Conservation (phyloP, 306 rosid genomes). For the Pterocarpus santalinus region DNA sequence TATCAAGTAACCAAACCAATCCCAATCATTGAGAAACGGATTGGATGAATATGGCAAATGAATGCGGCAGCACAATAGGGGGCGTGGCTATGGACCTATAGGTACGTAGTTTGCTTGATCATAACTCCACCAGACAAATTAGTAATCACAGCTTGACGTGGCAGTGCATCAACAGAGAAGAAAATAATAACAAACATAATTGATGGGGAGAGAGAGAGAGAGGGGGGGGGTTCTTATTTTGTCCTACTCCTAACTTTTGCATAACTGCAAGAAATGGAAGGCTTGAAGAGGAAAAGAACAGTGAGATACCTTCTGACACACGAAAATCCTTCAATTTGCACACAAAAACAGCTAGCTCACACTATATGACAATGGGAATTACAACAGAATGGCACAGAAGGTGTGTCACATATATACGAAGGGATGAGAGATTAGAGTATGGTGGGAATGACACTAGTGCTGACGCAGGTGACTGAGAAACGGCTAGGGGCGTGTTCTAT, state of each 20-base stretch:
- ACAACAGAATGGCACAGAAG: constrained; percentile 32
- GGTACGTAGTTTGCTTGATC: constrained; percentile 15
- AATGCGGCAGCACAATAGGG: background rate
- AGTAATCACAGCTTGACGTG: background rate
- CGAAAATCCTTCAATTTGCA: constrained; percentile 45
- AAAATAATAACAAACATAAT: constrained; percentile 23
- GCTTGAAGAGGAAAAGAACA: background rate
- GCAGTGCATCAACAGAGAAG: constrained; percentile 19
- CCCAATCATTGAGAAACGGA: constrained; percentile 48
- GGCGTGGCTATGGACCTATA: background rate
- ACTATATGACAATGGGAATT: background rate
- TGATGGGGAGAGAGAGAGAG: background rate
- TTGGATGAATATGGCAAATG: constrained; percentile 16
- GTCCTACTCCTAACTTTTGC: constrained; percentile 43
- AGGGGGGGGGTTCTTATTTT: background rate
- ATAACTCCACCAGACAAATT: background rate
- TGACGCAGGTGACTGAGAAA: no score
- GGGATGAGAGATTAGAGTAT: background rate
- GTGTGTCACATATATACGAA: constrained; percentile 24
- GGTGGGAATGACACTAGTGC: no score
- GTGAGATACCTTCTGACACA: constrained; percentile 19
- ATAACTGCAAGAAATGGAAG: constrained; percentile 39
- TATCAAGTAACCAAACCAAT: constrained; percentile 40
- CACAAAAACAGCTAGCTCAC: constrained; percentile 44
- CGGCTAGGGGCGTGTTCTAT: no score